These are phyloP conservation scores for Penicillium angulare DNA, from an alignment of 495 filamentous ascomycete genomes.

Conservation along the genomic window DNA sequence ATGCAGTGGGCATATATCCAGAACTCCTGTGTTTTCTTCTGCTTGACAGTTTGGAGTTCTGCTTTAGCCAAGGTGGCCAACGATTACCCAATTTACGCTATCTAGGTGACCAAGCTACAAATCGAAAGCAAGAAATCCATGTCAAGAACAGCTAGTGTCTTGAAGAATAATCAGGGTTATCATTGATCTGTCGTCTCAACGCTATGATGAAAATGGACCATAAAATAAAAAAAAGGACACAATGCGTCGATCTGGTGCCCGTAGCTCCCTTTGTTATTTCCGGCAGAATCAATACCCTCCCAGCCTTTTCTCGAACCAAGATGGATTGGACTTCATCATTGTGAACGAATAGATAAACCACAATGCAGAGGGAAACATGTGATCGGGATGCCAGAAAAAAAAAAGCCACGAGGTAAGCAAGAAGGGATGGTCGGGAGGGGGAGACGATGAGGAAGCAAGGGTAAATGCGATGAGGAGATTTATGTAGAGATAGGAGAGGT, in stretches of 20 bases:
- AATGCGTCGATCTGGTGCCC: constrained; percentile 45
- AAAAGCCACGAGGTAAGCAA: neutral
- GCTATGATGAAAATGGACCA: constrained; percentile 36
- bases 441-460: constrained; percentile 8
- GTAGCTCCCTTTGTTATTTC: constrained; percentile 16
- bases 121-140: too few relatives aligned
- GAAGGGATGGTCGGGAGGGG: constrained; percentile 13
- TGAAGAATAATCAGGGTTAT: constrained; percentile 23
- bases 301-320: neutral
- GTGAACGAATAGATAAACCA: neutral
- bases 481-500: constrained; percentile 1
- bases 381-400: too few relatives aligned
- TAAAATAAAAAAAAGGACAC: constrained; percentile 26
- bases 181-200: constrained; percentile 37
- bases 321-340: neutral
- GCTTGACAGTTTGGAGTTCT: too few relatives aligned
- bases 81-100: too few relatives aligned
- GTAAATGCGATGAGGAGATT: constrained; percentile 8
- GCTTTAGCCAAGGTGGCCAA: too few relatives aligned
- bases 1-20: too few relatives aligned
- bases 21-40: too few relatives aligned
- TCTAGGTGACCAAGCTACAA: too few relatives aligned
- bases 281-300: constrained; percentile 7
- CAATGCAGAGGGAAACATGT: too few relatives aligned
- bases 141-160: neutral